Percentiles rank a stretch among this genome's conserved stretches.
phyloP scores from a whole-genome alignment of 1,284 basidiomycete species.

The Cutaneotrichosporon sp. region DNA sequence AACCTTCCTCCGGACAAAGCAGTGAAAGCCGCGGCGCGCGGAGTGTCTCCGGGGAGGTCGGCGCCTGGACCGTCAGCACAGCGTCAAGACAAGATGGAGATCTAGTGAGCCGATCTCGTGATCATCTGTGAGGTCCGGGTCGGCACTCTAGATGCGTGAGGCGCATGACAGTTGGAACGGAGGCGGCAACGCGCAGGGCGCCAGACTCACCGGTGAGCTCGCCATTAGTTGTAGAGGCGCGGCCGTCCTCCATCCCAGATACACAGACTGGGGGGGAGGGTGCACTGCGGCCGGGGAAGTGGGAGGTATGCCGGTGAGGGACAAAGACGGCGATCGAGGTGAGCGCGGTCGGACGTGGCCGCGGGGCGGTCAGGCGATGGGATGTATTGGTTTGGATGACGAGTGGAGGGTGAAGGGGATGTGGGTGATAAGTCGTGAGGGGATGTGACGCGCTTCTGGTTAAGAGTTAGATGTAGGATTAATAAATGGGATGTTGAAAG shows the following conservation, averaged over 20 bases:
- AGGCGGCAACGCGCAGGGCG: not conserved
- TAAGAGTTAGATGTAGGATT: too few species aligned
- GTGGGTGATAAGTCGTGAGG: not conserved
- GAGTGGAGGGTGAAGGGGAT: not conserved
- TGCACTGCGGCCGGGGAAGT: conserved; percentile 3
- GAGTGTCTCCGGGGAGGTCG: conserved; percentile 6
- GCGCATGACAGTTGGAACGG: not conserved
- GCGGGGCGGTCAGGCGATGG: not conserved
- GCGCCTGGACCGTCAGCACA: conserved; percentile 5
- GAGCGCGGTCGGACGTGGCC: not conserved
- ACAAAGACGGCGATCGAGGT: not conserved
- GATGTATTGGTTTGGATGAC: not conserved
- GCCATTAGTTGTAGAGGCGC: conserved; percentile 5
- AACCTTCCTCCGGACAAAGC: conserved; percentile 8
- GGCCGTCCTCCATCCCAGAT: conserved; percentile 10
- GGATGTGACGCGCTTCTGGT: too few species aligned
- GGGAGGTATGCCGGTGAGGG: not conserved
- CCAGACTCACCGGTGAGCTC: conserved; percentile 4
- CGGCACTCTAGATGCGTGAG: not conserved
- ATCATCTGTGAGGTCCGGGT: not conserved
- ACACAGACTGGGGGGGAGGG: conserved; percentile 3
- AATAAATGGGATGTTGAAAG: too few species aligned
- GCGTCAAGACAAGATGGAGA: too few species aligned
- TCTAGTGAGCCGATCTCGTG: not conserved
- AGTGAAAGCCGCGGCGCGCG: conserved; percentile 3